Conservation (phyloP, 1,139 yeast species). For the Debaryomyces nepalensis region DNA sequence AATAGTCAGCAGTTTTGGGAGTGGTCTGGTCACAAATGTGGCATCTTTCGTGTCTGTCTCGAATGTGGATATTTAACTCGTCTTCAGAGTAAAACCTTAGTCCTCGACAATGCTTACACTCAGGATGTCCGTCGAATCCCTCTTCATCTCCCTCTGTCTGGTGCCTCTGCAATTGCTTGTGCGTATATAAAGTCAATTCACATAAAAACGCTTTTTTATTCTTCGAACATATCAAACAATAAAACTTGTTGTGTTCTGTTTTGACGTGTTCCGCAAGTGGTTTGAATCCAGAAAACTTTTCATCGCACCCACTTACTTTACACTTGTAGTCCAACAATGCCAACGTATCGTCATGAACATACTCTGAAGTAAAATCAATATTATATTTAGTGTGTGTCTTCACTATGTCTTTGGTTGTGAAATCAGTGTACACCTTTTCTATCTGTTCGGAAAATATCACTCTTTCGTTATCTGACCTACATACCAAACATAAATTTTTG, state of each 20-base stretch:
- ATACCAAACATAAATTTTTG: slow-evolving; percentile 76
- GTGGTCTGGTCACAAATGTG: slow-evolving; percentile 81
- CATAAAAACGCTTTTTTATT: slow-evolving; percentile 77
- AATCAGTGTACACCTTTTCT: slow-evolving; percentile 44
- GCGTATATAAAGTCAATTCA: slow-evolving; percentile 68
- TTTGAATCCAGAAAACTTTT: slow-evolving; percentile 52
- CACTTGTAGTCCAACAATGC: slow-evolving; percentile 63
- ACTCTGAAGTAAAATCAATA: slow-evolving; percentile 54
- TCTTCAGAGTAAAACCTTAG: slow-evolving; percentile 86
- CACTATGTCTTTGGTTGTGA: slow-evolving; percentile 33
- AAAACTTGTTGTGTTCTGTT: slow-evolving; percentile 59
- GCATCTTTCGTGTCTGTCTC: slow-evolving; percentile 87
- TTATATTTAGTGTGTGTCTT: slow-evolving; percentile 49
- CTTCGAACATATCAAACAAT: slow-evolving; percentile 76
- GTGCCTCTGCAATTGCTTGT: slow-evolving; percentile 69
- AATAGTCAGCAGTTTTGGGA: slow-evolving; percentile 74
- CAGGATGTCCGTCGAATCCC: slow-evolving; percentile 91
- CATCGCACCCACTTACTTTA: slow-evolving; percentile 57
- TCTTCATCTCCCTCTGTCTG: slow-evolving; percentile 65
- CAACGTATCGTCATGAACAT: slow-evolving; percentile 49
- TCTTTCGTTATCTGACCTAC: slow-evolving; percentile 70
- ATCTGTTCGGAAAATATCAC: slow-evolving; percentile 59
- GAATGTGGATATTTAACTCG: slow-evolving; percentile 79
- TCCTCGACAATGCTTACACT: slow-evolving; percentile 79
- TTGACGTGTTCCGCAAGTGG: slow-evolving; percentile 68